Evolutionary conservation across 768 basidiomycete species (phyloP), one percentile per base, ranked within the genome.

Genomic region (Porphyrellus cyaneotinctus): DNA sequence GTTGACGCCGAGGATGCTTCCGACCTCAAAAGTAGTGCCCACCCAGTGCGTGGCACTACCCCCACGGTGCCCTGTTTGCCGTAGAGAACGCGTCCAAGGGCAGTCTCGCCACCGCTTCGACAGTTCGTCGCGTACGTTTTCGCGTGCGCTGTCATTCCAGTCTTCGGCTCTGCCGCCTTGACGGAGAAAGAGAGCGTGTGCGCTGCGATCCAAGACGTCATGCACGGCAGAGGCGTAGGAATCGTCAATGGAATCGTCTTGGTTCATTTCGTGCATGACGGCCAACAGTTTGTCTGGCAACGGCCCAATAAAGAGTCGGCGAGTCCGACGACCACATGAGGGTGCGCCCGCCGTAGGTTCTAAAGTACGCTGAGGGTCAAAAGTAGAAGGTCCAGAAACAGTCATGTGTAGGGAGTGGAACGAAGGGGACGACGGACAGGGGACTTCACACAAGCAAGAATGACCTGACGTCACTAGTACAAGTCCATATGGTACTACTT

Each of bases 21-120:
- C 90, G 33, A 92, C 74, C 61, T 89, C 86, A 56, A 92, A 92
- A 53, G 83, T 88, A 22, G 75, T 75, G 24, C 90, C 88, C 26
- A 87, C 77, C 87, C 87, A 91, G 20, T 70, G 73, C 14, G 64
- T 68, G 15, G 58, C 49, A n/a, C 49, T 33, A 17, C 22, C 14
- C 15, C 11, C 18, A 11, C 39, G 54, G 49, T 33, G 57, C 43
- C 35, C 30, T 14, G 50, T 65, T n/a, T 64, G 70, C 30, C 62
- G 68, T 67, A 78, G 72, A 38, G 76, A 63, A 49, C 67, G 58
- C 1, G 78, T 81, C 85, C 88, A 91, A 48, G 85, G 83, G 47
- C 79, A 87, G 36, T 82, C 75, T 58, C 74, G 76, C 87, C 87
- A 90, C 15, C 75, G 74, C 43, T 69, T 67, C 50, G 79, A 68